These are phyloP conservation scores for Limnanthes douglasii DNA, from an alignment of 345 rosid species.

Conservation along the genomic window DNA sequence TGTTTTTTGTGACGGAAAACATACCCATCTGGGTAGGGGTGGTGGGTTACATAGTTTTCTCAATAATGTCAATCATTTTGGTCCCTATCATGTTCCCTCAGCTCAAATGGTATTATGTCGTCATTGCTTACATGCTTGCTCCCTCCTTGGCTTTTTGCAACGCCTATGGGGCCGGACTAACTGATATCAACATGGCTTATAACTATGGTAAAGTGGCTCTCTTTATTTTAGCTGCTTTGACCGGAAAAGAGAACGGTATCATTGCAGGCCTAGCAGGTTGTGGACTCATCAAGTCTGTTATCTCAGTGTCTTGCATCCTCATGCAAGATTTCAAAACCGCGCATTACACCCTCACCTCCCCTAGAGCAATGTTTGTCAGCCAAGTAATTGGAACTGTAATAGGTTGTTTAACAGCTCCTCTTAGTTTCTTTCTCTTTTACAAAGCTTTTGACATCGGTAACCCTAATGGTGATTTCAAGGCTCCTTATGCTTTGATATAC, in stretches of 20 bases:
- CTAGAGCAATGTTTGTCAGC: constrained; percentile 77
- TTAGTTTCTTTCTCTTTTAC: constrained; percentile 83
- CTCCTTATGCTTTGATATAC: constrained; percentile 84
- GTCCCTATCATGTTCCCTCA: constrained; percentile 81
- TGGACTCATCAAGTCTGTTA: constrained; percentile 80
- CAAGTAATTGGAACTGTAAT: constrained; percentile 64
- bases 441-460: constrained; percentile 84
- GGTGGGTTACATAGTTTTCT: constrained; percentile 37
- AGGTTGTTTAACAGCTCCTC: constrained; percentile 62
- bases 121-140: constrained; percentile 63
- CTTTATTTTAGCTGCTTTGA: constrained; percentile 55
- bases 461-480: constrained; percentile 78
- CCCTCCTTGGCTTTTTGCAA: constrained; percentile 90
- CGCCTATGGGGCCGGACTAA: constrained; percentile 91
- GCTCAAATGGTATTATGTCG: constrained; percentile 79
- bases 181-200: constrained; percentile 94
- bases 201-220: constrained; percentile 94
- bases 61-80: constrained; percentile 37
- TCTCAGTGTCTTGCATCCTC: constrained; percentile 71
- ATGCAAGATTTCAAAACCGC: constrained; percentile 98
- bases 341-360: constrained; percentile 65
- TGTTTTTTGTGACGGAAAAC: constrained; percentile 46
- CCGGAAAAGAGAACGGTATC: constrained; percentile 68
- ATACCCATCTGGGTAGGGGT: constrained; percentile 72
- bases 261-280: constrained; percentile 85